Base-by-base conservation (phyloP, 805 yeast genomes). In the Kregervanrija pseudodelftensis region DNA sequence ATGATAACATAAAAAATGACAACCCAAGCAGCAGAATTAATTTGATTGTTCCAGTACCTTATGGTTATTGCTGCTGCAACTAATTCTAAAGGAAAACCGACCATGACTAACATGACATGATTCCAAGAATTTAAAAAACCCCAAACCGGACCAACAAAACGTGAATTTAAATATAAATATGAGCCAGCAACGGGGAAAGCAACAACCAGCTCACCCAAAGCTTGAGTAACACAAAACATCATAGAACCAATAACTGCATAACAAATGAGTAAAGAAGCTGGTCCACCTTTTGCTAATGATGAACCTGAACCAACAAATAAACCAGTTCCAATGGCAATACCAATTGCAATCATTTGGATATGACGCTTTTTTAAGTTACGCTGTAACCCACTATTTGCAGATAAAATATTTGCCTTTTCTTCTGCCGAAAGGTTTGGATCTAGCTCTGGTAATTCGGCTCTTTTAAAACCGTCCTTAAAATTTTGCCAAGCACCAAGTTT, bases 251-350 rank as follows among this genome's bases (percentile, higher is more conserved):
- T 68, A 41, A 79, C 65, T n/a, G 63, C 52, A 69, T 80, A 74
- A 48, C 74, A 81, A 37, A 80, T 74, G 39, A 81, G 72, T 38
- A 80, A 63, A 28, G 80, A 73, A 8, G 80, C 83, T 9, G 90
- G 89, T 10, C 90, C 89, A 54, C 85, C 82, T 31, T 68, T 62
- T 9, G 74, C 54, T 42, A 83, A 63, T 1, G 84, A 72, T 10
- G 70, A 62, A 43, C 84, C 84, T 3, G 86, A 75, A 49, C 86
- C 85, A 28, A 85, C 81, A 46, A 85, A 77, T 38, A 85, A 68
- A 50, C 90, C 93, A 3, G 89, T 80, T 48, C 93, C 95, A 54
- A 85, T 82, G 46, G 84, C 74, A 16, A 88, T 87, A 47, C 89
- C 90, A 49, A 83, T 70, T 36, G 91, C 87, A 63, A 84, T 84